Evolutionary conservation across 1,284 basidiomycete genomes (phyloP), one percentile per base, ranked within the genome.

Genomic region (Exsudoporus floridanus): DNA sequence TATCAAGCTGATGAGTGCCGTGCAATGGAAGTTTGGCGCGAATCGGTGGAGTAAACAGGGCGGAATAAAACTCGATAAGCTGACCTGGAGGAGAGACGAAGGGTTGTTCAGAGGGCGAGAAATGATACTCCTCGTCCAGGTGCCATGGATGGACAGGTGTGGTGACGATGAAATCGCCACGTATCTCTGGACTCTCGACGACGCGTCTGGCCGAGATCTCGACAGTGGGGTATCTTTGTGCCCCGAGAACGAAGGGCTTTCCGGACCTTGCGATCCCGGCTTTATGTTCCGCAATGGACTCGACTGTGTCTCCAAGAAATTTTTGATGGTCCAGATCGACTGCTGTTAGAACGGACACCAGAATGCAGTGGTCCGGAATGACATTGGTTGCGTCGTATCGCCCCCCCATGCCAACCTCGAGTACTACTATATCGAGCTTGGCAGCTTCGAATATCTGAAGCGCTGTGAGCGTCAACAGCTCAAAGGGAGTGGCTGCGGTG

Each of bases 351-450:
- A 86, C 86, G 31, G 91, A 94, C 2, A 88, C 84, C 19, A 95
- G 73, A 48, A 94, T 80, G 52, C 79, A 77, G 3, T 81, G 75
- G 42, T 86, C 80, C 0, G 86, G 79, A 14, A 97, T 83, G 46
- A 92, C 81, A 66, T 99, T 99, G 2, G 97, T 99, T 18, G 96
- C 95, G 67, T 99, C 97, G 49, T 90, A 73, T 4, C 83, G 77
- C 0, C 97, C 97, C 0, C 96, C 97, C 84, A 99, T 87, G 0
- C 96, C 97, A 8, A 95, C 96, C 73, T 99, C 96, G 46, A 98
- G 73, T 5, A 99, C 81, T 42, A 90, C 86, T 16, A 98, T 69
- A 63, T 98, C 94, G 1, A 95, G 78, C 19, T 73, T 56, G 0
- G 72, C 74, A 5, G 74, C 74, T 61, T 94, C 88, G 66, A 94